These are phyloP conservation scores for Russula emetica DNA, from an alignment of 768 basidiomycete genomes.

Conservation along the genomic window DNA sequence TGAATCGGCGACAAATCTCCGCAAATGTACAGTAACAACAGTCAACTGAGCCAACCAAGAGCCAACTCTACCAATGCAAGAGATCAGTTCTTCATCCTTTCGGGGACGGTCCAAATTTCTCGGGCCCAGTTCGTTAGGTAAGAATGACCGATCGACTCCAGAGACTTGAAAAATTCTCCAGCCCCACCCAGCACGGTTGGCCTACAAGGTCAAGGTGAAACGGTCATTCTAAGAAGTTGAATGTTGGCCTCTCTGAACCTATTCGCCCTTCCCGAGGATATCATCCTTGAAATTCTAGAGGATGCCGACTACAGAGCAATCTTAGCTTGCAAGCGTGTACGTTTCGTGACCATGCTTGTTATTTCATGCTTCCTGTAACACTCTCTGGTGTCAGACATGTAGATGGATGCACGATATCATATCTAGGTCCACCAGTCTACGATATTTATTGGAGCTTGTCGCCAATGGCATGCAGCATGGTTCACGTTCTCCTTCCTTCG, in stretches of 20 bases:
- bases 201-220: too few relatives aligned
- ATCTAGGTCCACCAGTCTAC: conserved; percentile 7
- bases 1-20: too few relatives aligned
- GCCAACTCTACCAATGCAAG: too few relatives aligned
- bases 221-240: too few relatives aligned
- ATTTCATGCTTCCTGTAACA: background rate
- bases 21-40: too few relatives aligned
- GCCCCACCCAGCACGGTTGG: too few relatives aligned
- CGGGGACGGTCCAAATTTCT: too few relatives aligned
- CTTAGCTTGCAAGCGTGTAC: background rate
- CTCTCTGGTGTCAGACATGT: background rate
- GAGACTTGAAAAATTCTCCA: too few relatives aligned
- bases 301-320: background rate
- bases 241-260: background rate
- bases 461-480: conserved; percentile 12
- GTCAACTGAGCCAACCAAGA: too few relatives aligned
- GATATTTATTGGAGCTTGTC: background rate
- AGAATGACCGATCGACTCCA: too few relatives aligned
- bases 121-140: too few relatives aligned
- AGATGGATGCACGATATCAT: conserved; percentile 2
- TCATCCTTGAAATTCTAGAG: conserved; percentile 5
- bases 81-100: too few relatives aligned
- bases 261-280: conserved; percentile 4
- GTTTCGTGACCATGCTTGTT: background rate
- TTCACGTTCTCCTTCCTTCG: background rate